Evolutionary conservation across 371 early-diverging fungal genomes (phyloP), one percentile per base, ranked within the genome.

Genomic region (Catenaria anguillulae): DNA sequence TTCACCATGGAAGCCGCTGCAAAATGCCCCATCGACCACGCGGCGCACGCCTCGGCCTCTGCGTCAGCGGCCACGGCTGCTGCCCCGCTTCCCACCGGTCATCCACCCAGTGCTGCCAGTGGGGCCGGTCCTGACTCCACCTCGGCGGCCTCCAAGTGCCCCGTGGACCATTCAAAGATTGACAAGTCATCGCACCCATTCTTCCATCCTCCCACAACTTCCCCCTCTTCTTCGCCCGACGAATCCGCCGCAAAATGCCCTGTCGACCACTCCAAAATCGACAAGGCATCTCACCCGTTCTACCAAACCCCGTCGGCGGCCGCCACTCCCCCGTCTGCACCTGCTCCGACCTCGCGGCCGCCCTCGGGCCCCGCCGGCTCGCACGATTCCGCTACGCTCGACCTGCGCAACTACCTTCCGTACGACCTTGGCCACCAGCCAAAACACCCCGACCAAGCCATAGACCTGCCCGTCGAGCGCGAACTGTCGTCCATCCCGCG

Each of bases 81-180:
- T 37, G 37, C 37, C 37, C 37, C 60, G 46, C 42, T 19, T 26
- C 10, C 45, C 60, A 42, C n/a, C 46, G 45, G 21, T 26, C 60
- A 24, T 19, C 10, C 5, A 62, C 33, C 61, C 6, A 35, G 5
- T 10, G 31, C 29, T 5, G 36, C 33, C 6, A 45, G 10, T n/a
- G n/a, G n/a, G n/a, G n/a, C n/a, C n/a, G n/a, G n/a, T n/a, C n/a
- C n/a, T n/a, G n/a, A n/a, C 33, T 35, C 52, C 13, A 19, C 29
- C 4, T 10, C n/a, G 26, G 33, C 63, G 19, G 43, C 29, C n/a
- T 63, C 63, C 19, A 62, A 48, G 37, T 63, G 64, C 36, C 64
- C 64, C 23, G 62, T 63, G 19, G 64, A 63, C 40, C 64, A 63
- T 46, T 29, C 29, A n/a, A 62, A 58, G 45, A 45, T 58, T 1